Conservation (phyloP, 2,329 filamentous ascomycete genomes). For the Knoxdaviesia capensis region DNA sequence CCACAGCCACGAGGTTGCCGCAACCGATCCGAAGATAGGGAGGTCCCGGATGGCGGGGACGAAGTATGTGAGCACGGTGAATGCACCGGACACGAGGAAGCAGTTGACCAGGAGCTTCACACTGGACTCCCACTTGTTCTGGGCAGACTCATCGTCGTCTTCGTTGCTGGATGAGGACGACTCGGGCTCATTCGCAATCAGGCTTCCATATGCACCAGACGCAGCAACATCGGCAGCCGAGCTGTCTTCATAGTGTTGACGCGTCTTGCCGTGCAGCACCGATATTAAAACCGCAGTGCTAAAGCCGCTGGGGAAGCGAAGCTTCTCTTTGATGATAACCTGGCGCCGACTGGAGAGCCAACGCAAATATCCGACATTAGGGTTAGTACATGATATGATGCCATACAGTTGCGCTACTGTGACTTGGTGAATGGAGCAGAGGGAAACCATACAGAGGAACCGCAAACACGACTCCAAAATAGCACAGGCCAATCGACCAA, state of each 20-base stretch:
- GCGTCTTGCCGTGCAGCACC: slow-evolving; percentile 53
- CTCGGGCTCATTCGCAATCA: slow-evolving; percentile 14
- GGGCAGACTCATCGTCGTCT: slow-evolving; percentile 9
- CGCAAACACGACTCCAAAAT: slow-evolving; percentile 93
- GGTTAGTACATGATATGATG: too few species aligned
- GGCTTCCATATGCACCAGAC: slow-evolving; percentile 19
- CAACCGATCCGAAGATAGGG: slow-evolving; percentile 60
- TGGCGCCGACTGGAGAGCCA: slow-evolving; percentile 40
- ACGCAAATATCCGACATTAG: neutral
- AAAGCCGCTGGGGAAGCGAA: slow-evolving; percentile 89
- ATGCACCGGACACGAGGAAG: slow-evolving; percentile 37
- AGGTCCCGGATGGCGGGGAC: slow-evolving; percentile 66
- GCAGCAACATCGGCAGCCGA: neutral
- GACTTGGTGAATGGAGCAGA: neutral
- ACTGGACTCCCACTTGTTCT: slow-evolving; percentile 21
- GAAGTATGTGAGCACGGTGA: slow-evolving; percentile 80
- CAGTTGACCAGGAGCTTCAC: slow-evolving; percentile 34
- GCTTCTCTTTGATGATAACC: slow-evolving; percentile 78
- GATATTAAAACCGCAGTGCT: slow-evolving; percentile 87
- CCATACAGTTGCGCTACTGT: too few species aligned
- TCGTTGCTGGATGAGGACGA: slow-evolving; percentile 4
- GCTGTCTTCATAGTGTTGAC: slow-evolving; percentile 5
- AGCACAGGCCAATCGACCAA: slow-evolving; percentile 84
- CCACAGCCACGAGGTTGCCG: slow-evolving; percentile 78
- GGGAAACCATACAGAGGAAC: slow-evolving; percentile 46